A percentile compares a stretch with the other conserved stretches of the same genome.
Conservation (phyloP, 1,284 basidiomycete genomes). For the Malassezia caprae region DNA sequence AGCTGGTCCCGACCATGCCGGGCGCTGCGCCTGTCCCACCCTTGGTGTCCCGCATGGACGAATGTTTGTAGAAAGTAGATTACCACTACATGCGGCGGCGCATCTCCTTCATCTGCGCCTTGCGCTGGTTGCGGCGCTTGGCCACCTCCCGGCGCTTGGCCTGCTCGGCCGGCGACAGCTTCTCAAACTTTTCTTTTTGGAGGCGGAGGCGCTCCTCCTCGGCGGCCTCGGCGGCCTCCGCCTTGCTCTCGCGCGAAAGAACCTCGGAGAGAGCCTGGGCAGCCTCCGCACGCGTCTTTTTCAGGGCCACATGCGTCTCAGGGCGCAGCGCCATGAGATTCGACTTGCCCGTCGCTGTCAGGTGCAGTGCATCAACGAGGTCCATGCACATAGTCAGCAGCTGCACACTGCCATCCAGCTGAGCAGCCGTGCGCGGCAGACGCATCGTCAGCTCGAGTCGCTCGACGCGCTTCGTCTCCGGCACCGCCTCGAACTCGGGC, state of each 20-base stretch:
- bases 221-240: slow-evolving; percentile 33
- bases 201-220: slow-evolving; percentile 35
- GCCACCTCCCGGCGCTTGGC: slow-evolving; percentile 42
- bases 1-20: neutral
- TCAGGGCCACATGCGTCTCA: slow-evolving; percentile 27
- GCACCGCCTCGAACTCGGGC: slow-evolving; percentile 20
- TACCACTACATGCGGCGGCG: slow-evolving; percentile 3
- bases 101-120: slow-evolving; percentile 21
- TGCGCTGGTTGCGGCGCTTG: slow-evolving; percentile 37
- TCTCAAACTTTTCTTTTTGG: slow-evolving; percentile 38
- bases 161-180: slow-evolving; percentile 41
- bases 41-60: neutral
- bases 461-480: slow-evolving; percentile 24
- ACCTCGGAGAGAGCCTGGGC: slow-evolving; percentile 30
- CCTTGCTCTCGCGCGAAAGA: slow-evolving; percentile 22
- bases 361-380: slow-evolving; percentile 35
- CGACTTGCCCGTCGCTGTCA: slow-evolving; percentile 9
- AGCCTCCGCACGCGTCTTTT: slow-evolving; percentile 31
- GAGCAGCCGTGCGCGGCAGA: slow-evolving; percentile 21
- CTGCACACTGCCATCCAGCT: slow-evolving; percentile 22
- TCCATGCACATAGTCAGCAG: slow-evolving; percentile 35
- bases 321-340: slow-evolving; percentile 22
- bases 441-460: slow-evolving; percentile 33
- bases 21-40: neutral
- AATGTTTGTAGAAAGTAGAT: neutral